phyloP scores from a whole-genome alignment of 495 filamentous ascomycete genomes.

The Aspergillus conjunctus region DNA sequence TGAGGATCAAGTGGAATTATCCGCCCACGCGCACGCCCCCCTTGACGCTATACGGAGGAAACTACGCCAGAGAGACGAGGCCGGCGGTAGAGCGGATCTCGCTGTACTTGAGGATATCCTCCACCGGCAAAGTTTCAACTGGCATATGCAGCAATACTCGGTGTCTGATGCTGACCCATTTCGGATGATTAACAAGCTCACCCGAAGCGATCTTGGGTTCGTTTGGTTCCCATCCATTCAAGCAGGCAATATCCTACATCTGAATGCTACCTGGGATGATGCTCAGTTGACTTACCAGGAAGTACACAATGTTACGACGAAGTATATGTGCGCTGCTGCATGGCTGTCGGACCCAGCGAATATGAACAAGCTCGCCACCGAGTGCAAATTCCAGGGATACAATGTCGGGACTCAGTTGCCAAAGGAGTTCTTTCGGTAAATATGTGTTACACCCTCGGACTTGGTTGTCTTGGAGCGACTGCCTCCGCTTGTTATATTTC shows the following conservation, averaged over 20 bases:
- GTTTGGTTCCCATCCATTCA: slow-evolving; percentile 16
- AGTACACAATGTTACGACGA: slow-evolving; percentile 3
- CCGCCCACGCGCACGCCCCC: slow-evolving; percentile 14
- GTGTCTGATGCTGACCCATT: not conserved
- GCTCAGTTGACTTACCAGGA: slow-evolving; percentile 6
- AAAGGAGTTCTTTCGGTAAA: not conserved
- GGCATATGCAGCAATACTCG: slow-evolving; percentile 3
- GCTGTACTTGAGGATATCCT: not conserved
- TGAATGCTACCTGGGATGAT: slow-evolving; percentile 13
- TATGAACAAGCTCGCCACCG: not conserved
- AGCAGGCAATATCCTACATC: slow-evolving; percentile 1
- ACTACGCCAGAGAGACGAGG: not conserved
- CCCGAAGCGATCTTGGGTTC: slow-evolving; percentile 12
- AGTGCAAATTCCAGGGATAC: slow-evolving; percentile 3
- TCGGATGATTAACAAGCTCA: slow-evolving; percentile 3
- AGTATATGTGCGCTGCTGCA: slow-evolving; percentile 12
- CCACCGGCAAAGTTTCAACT: slow-evolving; percentile 3
- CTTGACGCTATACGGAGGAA: not conserved
- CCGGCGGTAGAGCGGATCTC: not conserved
- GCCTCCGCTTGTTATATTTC: not conserved
- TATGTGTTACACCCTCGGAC: not conserved
- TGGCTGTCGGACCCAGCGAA: slow-evolving; percentile 17
- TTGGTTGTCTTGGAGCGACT: not conserved
- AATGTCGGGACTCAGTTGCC: not conserved
- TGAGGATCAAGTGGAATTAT: slow-evolving; percentile 10